phyloP scores from a whole-genome alignment of 805 yeast genomes.

The Candida sithepensis region DNA sequence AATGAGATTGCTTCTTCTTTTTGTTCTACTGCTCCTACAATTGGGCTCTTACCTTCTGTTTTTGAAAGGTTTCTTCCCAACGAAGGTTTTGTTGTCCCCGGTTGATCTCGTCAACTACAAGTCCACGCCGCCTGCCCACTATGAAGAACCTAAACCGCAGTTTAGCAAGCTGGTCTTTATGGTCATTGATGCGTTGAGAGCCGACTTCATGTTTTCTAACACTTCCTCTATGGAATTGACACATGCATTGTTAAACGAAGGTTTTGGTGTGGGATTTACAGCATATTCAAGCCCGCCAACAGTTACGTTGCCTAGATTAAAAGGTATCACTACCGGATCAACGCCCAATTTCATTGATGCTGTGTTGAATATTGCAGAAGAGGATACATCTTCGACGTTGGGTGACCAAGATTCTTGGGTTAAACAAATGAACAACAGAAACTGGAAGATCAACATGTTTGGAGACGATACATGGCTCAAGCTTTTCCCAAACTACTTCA shows the following conservation, averaged over 20 bases:
- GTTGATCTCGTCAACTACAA: conserved; percentile 36
- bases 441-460: conserved; percentile 65
- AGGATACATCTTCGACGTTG: conserved; percentile 65
- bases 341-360: conserved; percentile 95
- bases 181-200: conserved; percentile 90
- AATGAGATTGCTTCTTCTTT: conserved; percentile 16
- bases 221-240: conserved; percentile 63
- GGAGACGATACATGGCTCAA: conserved; percentile 99
- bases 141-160: conserved; percentile 34
- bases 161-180: conserved; percentile 72
- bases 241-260: conserved; percentile 60
- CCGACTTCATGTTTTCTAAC: conserved; percentile 76
- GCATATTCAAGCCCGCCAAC: conserved; percentile 95
- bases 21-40: conserved; percentile 33
- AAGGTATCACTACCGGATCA: conserved; percentile 92
- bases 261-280: conserved; percentile 82
- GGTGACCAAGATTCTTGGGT: conserved; percentile 86
- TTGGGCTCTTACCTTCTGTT: conserved; percentile 58
- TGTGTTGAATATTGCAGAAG: conserved; percentile 88
- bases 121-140: conserved; percentile 25
- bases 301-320: conserved; percentile 89
- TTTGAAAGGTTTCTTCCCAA: conserved; percentile 85
- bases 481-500: conserved; percentile 71
- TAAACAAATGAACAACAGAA: conserved; percentile 49
- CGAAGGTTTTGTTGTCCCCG: conserved; percentile 75